Percentiles rank a stretch among this genome's conserved stretches.
Evolutionary conservation across 2,329 filamentous ascomycete species (phyloP).

Genomic region (Alternaria arbusti): DNA sequence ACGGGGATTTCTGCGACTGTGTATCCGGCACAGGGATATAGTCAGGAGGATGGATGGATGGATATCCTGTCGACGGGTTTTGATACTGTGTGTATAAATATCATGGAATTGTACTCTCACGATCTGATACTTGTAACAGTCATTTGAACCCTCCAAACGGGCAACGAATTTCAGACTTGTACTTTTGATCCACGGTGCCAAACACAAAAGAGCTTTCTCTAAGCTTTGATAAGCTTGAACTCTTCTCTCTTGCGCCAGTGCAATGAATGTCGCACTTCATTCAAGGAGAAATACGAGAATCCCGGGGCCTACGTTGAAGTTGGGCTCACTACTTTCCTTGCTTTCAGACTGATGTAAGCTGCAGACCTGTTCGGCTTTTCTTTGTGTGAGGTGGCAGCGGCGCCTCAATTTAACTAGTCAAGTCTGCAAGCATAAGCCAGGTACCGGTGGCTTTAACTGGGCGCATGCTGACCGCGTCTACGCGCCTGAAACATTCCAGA

Average conservation of each 20-base stretch:
- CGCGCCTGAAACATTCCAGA: neutral
- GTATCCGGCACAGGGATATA: neutral
- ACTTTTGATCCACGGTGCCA: neutral
- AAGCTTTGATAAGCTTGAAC: neutral
- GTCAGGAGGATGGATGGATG: neutral
- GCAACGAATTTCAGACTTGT: neutral
- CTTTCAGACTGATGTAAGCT: neutral
- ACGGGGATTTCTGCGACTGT: neutral
- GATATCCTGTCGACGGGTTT: neutral
- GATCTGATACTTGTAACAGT: neutral
- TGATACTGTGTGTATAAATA: neutral
- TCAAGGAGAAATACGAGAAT: neutral
- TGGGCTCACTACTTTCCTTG: neutral
- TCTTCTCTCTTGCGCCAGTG: neutral
- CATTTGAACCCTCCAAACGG: neutral
- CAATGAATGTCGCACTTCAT: neutral
- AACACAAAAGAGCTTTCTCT: neutral
- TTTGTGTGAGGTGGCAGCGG: neutral
- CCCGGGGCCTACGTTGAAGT: neutral
- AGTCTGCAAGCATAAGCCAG: neutral
- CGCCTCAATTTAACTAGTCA: neutral
- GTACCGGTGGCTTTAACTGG: neutral
- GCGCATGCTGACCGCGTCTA: neutral
- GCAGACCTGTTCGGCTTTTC: neutral
- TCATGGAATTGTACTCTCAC: neutral